These are phyloP conservation scores for Chamaecrista fasciculata DNA, from an alignment of 306 rosid genomes.

Conservation along the genomic window DNA sequence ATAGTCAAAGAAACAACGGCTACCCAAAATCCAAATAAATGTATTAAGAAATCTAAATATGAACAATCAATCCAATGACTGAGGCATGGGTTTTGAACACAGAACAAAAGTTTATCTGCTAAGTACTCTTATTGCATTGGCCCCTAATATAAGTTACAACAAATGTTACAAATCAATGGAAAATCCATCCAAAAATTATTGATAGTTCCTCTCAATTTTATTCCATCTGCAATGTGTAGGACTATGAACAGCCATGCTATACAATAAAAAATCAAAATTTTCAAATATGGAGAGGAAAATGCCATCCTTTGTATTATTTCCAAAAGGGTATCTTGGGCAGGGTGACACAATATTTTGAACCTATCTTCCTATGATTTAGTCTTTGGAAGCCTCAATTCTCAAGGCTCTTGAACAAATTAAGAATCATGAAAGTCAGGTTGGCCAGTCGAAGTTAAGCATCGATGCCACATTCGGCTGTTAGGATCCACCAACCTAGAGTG, in stretches of 20 bases:
- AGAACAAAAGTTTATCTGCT: neutral
- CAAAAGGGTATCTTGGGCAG: constrained; percentile 19
- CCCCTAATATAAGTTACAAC: constrained; percentile 26
- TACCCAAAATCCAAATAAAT: too few species aligned
- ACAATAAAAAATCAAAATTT: constrained; percentile 37
- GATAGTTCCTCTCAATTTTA: constrained; percentile 26
- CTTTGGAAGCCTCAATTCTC: constrained; percentile 35
- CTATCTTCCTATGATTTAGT: constrained; percentile 38
- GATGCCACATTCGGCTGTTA: constrained; percentile 99
- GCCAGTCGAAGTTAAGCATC: constrained; percentile 96
- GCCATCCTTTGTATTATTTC: constrained; percentile 55
- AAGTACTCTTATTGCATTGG: constrained; percentile 14
- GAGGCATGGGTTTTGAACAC: neutral
- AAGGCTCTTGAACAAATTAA: constrained; percentile 33
- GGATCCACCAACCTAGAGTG: constrained; percentile 80
- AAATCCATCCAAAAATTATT: constrained; percentile 36
- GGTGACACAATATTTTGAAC: constrained; percentile 29
- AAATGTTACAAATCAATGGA: constrained; percentile 39
- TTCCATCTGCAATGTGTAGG: constrained; percentile 29
- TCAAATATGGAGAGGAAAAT: constrained; percentile 26
- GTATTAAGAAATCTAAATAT: neutral
- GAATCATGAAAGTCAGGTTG: constrained; percentile 66
- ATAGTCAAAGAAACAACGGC: too few species aligned
- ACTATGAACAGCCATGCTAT: constrained; percentile 39
- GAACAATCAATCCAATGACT: neutral